Base-by-base conservation (phyloP, 257 asterid species). In the Apocynum venetum region DNA sequence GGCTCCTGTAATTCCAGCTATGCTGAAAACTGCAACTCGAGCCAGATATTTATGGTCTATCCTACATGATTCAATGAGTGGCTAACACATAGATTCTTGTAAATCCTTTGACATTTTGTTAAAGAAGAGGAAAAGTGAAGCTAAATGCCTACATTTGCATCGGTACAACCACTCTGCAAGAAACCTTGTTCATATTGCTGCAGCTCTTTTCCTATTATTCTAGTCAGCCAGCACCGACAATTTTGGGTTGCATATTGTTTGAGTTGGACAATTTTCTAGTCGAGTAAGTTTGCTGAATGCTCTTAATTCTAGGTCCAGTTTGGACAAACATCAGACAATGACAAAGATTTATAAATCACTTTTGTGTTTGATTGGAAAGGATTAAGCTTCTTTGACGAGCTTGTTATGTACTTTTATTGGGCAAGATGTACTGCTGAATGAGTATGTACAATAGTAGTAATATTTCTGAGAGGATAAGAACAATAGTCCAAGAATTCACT, bases 1-100 rank as follows among this genome's bases (percentile, higher is more conserved):
- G 14, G 71, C 65, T 72, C 82, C 71, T 73, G 55, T 75, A 20
- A 43, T 71, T 49, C 40, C 8, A 6, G 9, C 31, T 66, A 15
- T 17, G 13, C 25, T 14, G 52, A 67, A 19, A 17, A 43, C 53
- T 41, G 38, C 6, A 43, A 19, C 15, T 8, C 43, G 53, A 43
- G 36, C 73, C 53, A 68, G 8, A 8, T 20, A 8, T 17, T 65
- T 5, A 44, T 13, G 71, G 48, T 38, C 49, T 19, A 65, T 65
- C 12, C 25, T 67, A 43, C 53, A 19, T 43, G 49, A 64, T 66
- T 65, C 49, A 66, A 66, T 40, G 49, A 40, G 5, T 66, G 49
- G 17, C 2, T 2, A 14, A 35, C 14, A 35, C 44, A 4, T 15
- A 14, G 5, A 46, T 68, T 17, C 38, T 40, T 17, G 51, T n/a